These are phyloP conservation scores for Trametes cinnabarina DNA, from an alignment of 768 basidiomycete genomes.

Conservation along the genomic window DNA sequence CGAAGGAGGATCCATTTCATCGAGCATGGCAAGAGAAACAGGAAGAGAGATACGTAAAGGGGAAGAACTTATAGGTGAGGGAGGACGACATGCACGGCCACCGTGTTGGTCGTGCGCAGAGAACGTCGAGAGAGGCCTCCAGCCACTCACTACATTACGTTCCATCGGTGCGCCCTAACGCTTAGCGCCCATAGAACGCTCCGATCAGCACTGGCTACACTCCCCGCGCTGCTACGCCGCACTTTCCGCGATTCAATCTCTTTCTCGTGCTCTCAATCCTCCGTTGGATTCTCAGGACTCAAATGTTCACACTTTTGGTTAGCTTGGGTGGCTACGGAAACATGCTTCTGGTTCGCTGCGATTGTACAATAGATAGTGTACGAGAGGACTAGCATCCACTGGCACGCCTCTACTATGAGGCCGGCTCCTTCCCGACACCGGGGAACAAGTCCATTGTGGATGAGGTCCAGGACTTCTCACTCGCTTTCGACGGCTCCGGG, in stretches of 20 bases:
- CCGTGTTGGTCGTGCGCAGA: slow-evolving; percentile 4
- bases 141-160: not conserved
- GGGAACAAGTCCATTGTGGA: not conserved
- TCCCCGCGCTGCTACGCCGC: too few species aligned
- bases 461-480: not conserved
- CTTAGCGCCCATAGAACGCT: slow-evolving; percentile 7
- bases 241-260: too few species aligned
- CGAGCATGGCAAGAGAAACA: slow-evolving; percentile 7
- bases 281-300: too few species aligned
- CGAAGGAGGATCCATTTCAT: slow-evolving; percentile 17
- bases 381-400: too few species aligned
- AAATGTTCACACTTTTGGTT: too few species aligned
- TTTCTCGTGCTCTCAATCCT: too few species aligned
- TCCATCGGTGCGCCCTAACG: not conserved
- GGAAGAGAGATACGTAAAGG: too few species aligned
- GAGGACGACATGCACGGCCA: not conserved
- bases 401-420: too few species aligned
- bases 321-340: too few species aligned
- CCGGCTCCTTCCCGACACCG: not conserved
- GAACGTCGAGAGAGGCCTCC: not conserved
- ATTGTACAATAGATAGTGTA: too few species aligned
- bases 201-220: too few species aligned
- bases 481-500: not conserved
- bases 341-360: too few species aligned
- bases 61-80: not conserved